phyloP scores from a whole-genome alignment of 2,329 filamentous ascomycete genomes.

The Trichophyton equinum region DNA sequence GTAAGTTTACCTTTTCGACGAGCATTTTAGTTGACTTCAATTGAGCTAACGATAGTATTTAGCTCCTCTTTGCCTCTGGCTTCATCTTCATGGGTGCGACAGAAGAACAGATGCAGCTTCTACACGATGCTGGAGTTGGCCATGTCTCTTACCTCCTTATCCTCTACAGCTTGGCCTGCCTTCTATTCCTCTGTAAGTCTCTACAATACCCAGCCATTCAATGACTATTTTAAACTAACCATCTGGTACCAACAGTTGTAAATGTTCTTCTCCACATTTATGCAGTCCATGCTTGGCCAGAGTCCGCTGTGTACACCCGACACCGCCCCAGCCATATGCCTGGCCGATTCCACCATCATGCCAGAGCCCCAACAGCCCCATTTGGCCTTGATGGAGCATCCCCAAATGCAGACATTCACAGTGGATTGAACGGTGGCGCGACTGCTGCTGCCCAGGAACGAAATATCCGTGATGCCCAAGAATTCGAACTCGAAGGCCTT shows the following conservation, averaged over 20 bases:
- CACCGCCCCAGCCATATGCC: slow-evolving; percentile 4
- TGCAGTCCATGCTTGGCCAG: slow-evolving; percentile 47
- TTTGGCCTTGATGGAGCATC: slow-evolving; percentile 1
- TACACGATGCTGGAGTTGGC: slow-evolving; percentile 62
- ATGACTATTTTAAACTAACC: slow-evolving; percentile 4
- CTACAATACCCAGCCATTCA: slow-evolving; percentile 9
- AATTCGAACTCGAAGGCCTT: slow-evolving; percentile 84
- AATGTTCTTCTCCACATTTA: slow-evolving; percentile 80
- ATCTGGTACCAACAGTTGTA: slow-evolving; percentile 42
- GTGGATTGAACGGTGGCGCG: slow-evolving; percentile 33
- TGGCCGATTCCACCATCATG: not conserved
- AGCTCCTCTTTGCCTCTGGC: slow-evolving; percentile 83
- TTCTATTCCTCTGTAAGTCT: slow-evolving; percentile 68
- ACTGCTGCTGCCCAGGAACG: slow-evolving; percentile 28
- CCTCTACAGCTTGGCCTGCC: slow-evolving; percentile 75
- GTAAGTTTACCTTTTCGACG: slow-evolving; percentile 39
- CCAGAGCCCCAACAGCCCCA: slow-evolving; percentile 1
- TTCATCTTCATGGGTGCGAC: slow-evolving; percentile 97
- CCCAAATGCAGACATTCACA: slow-evolving; percentile 13
- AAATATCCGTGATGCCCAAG: slow-evolving; percentile 66
- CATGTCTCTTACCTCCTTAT: slow-evolving; percentile 89
- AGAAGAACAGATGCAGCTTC: slow-evolving; percentile 82
- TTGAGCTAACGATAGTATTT: slow-evolving; percentile 8
- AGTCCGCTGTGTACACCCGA: slow-evolving; percentile 19
- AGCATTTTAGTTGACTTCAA: not conserved